Conservation (phyloP, 83 land plant genomes). For the Larix sibirica region DNA sequence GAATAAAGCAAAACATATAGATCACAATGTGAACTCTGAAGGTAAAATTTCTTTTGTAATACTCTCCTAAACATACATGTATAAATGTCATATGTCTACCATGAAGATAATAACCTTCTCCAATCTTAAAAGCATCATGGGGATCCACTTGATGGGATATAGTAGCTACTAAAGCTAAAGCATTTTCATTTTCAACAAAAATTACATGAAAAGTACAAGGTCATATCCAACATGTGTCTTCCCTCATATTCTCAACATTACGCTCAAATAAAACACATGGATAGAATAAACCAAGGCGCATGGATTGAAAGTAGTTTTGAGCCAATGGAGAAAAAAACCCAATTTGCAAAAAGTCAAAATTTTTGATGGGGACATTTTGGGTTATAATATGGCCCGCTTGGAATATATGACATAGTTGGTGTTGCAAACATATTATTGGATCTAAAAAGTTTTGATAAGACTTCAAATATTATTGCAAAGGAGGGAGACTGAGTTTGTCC, state of each 20-base stretch:
- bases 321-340: too few relatives aligned
- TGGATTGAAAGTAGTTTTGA: background rate
- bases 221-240: slow-evolving; percentile 65
- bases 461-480: too few relatives aligned
- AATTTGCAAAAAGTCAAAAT: too few relatives aligned
- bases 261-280: slow-evolving; percentile 92
- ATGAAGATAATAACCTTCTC: slow-evolving; percentile 45
- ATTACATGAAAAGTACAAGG: slow-evolving; percentile 93
- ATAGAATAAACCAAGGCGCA: slow-evolving; percentile 31
- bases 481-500: too few relatives aligned
- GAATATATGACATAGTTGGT: too few relatives aligned
- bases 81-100: slow-evolving; percentile 83
- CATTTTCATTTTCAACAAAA: slow-evolving; percentile 90
- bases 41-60: slow-evolving; percentile 92
- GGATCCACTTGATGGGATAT: slow-evolving; percentile 75
- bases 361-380: too few relatives aligned
- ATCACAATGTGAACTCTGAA: slow-evolving; percentile 4
- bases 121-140: slow-evolving; percentile 59
- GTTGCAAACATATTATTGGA: too few relatives aligned
- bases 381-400: too few relatives aligned
- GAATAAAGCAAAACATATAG: too few relatives aligned
- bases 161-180: slow-evolving; percentile 68
- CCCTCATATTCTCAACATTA: slow-evolving; percentile 79
- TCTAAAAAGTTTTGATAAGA: too few relatives aligned
- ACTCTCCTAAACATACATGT: slow-evolving; percentile 78